Percentiles rank a stretch among this genome's conserved stretches.
Evolutionary conservation across 371 early-diverging fungal species (phyloP).

Genomic region (Mortierella sp.): DNA sequence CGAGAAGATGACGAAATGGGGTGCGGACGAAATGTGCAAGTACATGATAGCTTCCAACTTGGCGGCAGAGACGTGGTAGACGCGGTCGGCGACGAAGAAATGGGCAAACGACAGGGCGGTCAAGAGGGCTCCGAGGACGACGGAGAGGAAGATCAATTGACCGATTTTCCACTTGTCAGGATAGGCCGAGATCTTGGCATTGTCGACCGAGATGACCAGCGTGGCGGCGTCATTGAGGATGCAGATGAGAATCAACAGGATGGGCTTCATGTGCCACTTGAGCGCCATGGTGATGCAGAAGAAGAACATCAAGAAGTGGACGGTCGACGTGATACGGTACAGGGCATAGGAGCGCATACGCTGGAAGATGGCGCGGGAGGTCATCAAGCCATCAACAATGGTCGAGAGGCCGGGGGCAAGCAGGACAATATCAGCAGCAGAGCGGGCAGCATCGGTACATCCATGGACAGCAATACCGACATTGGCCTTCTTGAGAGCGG

Average conservation of each 20-base stretch:
- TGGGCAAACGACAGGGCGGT: constrained; percentile 79
- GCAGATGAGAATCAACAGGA: constrained; percentile 84
- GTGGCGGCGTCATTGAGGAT: constrained; percentile 90
- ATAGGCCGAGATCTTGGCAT: constrained; percentile 79
- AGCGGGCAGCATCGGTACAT: constrained; percentile 92
- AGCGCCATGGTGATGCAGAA: constrained; percentile 79
- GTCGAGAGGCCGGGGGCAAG: constrained; percentile 87
- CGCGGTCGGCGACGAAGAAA: constrained; percentile 66
- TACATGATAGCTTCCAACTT: constrained; percentile 83
- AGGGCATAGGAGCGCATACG: constrained; percentile 90
- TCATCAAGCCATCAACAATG: constrained; percentile 85
- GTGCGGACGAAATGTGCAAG: constrained; percentile 88
- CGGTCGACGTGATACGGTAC: constrained; percentile 90
- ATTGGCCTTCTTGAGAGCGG: constrained; percentile 86
- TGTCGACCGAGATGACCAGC: constrained; percentile 87
- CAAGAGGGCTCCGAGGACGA: constrained; percentile 75
- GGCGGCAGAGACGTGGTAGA: constrained; percentile 11
- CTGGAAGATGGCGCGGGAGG: constrained; percentile 91
- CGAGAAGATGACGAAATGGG: constrained; percentile 96
- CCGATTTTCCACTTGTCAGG: constrained; percentile 93
- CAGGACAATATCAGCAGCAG: constrained; percentile 92
- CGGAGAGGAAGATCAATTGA: constrained; percentile 80
- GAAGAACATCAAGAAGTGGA: constrained; percentile 92
- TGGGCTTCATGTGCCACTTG: constrained; percentile 77
- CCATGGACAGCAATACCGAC: constrained; percentile 85